Evolutionary conservation across 2,329 filamentous ascomycete genomes (phyloP), one percentile per base, ranked within the genome.

Genomic region (Xylariaceae sp.): DNA sequence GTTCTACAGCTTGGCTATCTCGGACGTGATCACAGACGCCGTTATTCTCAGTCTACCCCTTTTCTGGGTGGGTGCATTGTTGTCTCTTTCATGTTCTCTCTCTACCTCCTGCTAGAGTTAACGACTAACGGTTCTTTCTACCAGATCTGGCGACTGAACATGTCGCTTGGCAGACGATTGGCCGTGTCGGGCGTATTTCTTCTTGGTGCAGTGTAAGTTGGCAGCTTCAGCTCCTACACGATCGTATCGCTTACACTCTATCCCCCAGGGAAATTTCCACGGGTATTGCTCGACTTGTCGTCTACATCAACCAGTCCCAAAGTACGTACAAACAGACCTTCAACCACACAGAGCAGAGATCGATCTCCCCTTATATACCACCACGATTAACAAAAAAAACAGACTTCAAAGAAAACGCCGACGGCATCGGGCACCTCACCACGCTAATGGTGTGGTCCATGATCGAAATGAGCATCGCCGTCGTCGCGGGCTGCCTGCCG

Each of bases 381-480:
- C 46, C 22, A n/a, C 29, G 6, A 1, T 47, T 55, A 47, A 55
- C 18, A 16, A 43, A 39, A 15, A 19, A 29, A n/a, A n/a, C n/a
- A 44, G 7, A 36, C 37, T 30, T 30, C 29, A 30, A 30, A 30
- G 29, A 30, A 15, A 55, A 57, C 21, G 48, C 55, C 2, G 52
- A 57, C 19, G 55, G 55, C 19, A 53, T 57, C 18, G 49, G 52
- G 7, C 55, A 52, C 34, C 45, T 57, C 10, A 57, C 55, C 8
- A 57, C 55, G 1, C 18, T 45, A n/a, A 57, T 57, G 22, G 18
- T 51, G 9, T 57, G 55, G 55, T 54, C 55, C 8, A 58, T 58
- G 55, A 44, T 58, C 15, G 55, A 55, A 40, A 55, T 58, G 49
- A 43, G 55, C 9, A 55, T 58, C 36, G 49, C 55, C 2, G 44